These are phyloP conservation scores for Penicillium manginii DNA, from an alignment of 495 filamentous ascomycete genomes.

Conservation along the genomic window DNA sequence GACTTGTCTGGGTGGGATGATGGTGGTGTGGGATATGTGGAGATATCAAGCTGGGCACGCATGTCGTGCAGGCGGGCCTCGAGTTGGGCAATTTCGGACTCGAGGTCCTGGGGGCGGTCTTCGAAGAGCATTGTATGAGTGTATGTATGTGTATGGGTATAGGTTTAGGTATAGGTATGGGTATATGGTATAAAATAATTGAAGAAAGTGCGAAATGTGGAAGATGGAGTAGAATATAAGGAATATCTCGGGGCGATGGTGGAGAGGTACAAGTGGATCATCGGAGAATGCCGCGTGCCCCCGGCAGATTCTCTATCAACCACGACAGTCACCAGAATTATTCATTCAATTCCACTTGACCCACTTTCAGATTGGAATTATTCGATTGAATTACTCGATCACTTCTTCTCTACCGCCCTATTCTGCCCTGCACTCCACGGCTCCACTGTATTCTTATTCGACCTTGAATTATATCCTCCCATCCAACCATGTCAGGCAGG, in stretches of 20 bases:
- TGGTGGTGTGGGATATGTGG: slow-evolving; percentile 26
- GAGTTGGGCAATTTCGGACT: slow-evolving; percentile 26
- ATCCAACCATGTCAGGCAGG: slow-evolving; percentile 63
- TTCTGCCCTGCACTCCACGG: slow-evolving; percentile 10
- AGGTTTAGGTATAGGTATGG: neutral
- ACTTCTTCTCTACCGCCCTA: slow-evolving; percentile 5
- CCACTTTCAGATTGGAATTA: slow-evolving; percentile 8
- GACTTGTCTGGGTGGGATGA: slow-evolving; percentile 25
- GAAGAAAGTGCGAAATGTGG: slow-evolving; percentile 6
- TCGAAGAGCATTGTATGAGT: slow-evolving; percentile 18
- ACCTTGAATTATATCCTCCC: neutral
- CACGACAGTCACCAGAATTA: neutral
- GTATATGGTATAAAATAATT: slow-evolving; percentile 11
- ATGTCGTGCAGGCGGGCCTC: slow-evolving; percentile 30
- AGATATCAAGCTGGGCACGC: slow-evolving; percentile 25
- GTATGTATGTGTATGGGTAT: neutral
- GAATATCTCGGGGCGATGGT: neutral
- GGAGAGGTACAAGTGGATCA: neutral
- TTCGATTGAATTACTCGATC: slow-evolving; percentile 24
- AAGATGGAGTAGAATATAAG: slow-evolving; percentile 10
- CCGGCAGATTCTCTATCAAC: slow-evolving; percentile 26
- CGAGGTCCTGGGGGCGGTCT: slow-evolving; percentile 15
- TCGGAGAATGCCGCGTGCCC: slow-evolving; percentile 21
- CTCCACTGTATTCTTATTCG: neutral
- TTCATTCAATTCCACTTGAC: neutral